Conservation (phyloP, 2,329 filamentous ascomycete genomes). For the Chrysoporthe deuterocubensis region DNA sequence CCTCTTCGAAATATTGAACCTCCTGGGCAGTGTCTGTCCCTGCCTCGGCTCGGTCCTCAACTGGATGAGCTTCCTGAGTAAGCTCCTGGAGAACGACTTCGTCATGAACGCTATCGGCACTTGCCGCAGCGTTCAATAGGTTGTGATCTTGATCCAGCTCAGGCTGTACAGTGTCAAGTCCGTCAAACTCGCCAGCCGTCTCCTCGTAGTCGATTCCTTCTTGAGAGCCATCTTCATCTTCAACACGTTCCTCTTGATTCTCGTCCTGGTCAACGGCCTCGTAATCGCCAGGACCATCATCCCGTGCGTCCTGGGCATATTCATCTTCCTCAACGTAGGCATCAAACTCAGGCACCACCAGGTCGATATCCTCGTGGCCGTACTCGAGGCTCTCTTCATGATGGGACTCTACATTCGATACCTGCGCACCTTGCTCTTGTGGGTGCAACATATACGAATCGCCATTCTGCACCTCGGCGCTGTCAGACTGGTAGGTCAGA, state of each 20-base stretch:
- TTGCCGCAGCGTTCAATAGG: constrained; percentile 6
- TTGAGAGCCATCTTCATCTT: constrained; percentile 30
- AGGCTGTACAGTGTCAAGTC: constrained; percentile 26
- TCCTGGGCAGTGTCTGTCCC: constrained; percentile 9
- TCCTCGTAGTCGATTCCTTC: constrained; percentile 45
- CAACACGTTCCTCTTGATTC: constrained; percentile 12
- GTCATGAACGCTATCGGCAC: constrained; percentile 14
- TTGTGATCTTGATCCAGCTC: constrained; percentile 19
- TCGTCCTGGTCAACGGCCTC: constrained; percentile 14
- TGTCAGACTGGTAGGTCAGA: neutral
- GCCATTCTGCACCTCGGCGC: neutral
- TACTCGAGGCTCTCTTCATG: neutral
- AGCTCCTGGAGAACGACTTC: neutral
- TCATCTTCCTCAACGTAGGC: constrained; percentile 10
- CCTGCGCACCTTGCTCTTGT: constrained; percentile 8
- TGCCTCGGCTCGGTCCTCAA: constrained; percentile 23
- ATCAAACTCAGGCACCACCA: constrained; percentile 30
- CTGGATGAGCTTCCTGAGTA: constrained; percentile 2
- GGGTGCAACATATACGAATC: constrained; percentile 1
- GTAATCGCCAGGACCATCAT: constrained; percentile 6
- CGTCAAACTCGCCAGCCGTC: constrained; percentile 11
- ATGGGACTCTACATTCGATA: constrained; percentile 3
- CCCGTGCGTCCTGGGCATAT: neutral
- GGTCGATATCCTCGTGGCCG: constrained; percentile 17
- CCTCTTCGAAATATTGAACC: neutral